Base-by-base conservation (phyloP, 768 basidiomycete species). In the Cubamyces sp. region DNA sequence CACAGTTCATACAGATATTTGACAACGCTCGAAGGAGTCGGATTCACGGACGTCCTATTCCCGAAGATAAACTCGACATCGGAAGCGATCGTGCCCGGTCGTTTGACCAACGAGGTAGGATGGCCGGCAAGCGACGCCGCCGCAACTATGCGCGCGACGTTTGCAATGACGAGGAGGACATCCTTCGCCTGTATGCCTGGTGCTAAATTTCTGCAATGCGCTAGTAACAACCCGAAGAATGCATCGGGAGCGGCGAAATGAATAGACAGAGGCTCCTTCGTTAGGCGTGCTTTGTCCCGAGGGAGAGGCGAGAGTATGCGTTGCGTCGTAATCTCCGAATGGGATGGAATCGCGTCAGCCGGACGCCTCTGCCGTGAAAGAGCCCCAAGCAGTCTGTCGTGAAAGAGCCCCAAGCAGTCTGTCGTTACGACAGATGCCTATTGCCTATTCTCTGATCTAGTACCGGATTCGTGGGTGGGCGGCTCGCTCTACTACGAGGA, bases 401-500 rank as follows among this genome's bases (percentile, higher is more conserved):
- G 4, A 30, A 3, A 8, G 3, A 30, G 28, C 4, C 28, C 8
- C 3, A 3, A 11, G 9, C 34, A 34, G 34, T 6, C 9, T 34
- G 34, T 34, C 34, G 4, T 34, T 34, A 34, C 34, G 34, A 34
- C 34, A 34, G 9, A 34, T 34, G 9, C 34, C 34, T 34, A 34
- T 6, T 34, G 34, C 34, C 34, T 11, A 34, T 34, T 11, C 34
- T 34, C 34, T 11, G 34, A 34, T 34, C 34, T 11, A 34, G 34
- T 34, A 34, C 34, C 34, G 34, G 34, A 34, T 34, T 34, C 34
- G 34, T 34, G 9, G 34, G 34, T 34, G 34, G 34, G 34, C 34
- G 34, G 11, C 9, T 34, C 34, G 51, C 60, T 70, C 14, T 73
- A 72, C 61, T 74, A 82, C 73, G 80, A 81, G 59, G 76, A 81